These are phyloP conservation scores for Kodamaea sagamina DNA, from an alignment of 805 yeast species.

Conservation along the genomic window DNA sequence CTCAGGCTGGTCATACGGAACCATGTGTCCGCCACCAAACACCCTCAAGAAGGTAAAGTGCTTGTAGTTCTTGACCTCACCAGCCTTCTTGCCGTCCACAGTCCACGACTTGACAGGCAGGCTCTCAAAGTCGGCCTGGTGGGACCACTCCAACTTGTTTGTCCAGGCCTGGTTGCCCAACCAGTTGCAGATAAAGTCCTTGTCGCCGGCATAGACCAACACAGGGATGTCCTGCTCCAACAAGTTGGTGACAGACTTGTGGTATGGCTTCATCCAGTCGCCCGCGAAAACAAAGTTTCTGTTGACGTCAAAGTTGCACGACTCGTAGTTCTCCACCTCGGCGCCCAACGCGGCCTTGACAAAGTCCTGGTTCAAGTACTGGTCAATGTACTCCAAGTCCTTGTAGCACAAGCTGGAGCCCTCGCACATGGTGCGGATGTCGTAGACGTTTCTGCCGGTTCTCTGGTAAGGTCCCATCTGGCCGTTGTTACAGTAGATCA, in stretches of 20 bases:
- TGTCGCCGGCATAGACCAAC: slow-evolving; percentile 90
- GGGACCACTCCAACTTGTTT: slow-evolving; percentile 64
- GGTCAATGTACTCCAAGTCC: slow-evolving; percentile 72
- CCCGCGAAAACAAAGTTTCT: slow-evolving; percentile 82
- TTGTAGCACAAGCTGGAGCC: slow-evolving; percentile 71
- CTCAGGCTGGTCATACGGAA: slow-evolving; percentile 27
- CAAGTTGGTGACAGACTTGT: slow-evolving; percentile 57
- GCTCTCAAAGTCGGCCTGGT: slow-evolving; percentile 47
- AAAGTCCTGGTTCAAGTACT: slow-evolving; percentile 72
- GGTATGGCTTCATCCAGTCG: slow-evolving; percentile 88
- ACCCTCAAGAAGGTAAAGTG: slow-evolving; percentile 28
- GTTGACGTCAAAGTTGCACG: slow-evolving; percentile 78
- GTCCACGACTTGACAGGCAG: slow-evolving; percentile 47
- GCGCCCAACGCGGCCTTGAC: slow-evolving; percentile 87
- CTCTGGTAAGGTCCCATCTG: slow-evolving; percentile 57
- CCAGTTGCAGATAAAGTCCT: slow-evolving; percentile 93
- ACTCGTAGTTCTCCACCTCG: slow-evolving; percentile 74
- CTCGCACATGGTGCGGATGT: slow-evolving; percentile 79
- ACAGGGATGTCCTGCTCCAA: slow-evolving; percentile 75
- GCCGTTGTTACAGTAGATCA: slow-evolving; percentile 83
- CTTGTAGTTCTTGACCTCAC: slow-evolving; percentile 36
- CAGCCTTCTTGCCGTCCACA: slow-evolving; percentile 36
- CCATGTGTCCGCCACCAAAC: slow-evolving; percentile 30
- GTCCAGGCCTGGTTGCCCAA: slow-evolving; percentile 87
- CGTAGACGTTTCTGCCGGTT: slow-evolving; percentile 91